phyloP scores from a whole-genome alignment of 2,329 filamentous ascomycete genomes.

The Didymella sp. region DNA sequence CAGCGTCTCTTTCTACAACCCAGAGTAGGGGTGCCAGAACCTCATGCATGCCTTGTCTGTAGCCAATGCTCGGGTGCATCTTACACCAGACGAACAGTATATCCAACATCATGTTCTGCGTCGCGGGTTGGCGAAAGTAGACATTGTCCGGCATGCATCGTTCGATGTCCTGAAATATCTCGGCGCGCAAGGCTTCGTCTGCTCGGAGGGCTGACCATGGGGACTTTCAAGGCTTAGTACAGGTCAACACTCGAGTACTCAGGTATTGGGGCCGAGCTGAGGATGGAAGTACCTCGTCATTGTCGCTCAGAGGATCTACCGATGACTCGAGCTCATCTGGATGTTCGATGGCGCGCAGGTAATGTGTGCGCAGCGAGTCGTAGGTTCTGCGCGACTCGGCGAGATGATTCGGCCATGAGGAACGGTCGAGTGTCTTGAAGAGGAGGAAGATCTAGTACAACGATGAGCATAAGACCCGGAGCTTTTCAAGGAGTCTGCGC shows the following conservation, averaged over 20 bases:
- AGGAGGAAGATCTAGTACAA: conserved; percentile 75
- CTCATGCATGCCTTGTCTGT: conserved; percentile 99
- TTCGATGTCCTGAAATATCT: conserved; percentile 94
- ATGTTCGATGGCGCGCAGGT: conserved; percentile 82
- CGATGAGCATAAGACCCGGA: too few relatives aligned
- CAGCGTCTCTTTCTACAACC: conserved; percentile 81
- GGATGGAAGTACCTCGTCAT: conserved; percentile 64
- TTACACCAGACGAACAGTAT: conserved; percentile 96
- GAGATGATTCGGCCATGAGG: conserved; percentile 73
- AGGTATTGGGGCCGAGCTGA: conserved; percentile 23
- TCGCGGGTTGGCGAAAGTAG: conserved; percentile 81
- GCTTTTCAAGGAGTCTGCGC: conserved; percentile 23
- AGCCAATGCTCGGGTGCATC: conserved; percentile 83
- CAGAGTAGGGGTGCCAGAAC: conserved; percentile 87
- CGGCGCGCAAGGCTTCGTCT: conserved; percentile 82
- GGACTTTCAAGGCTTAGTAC: conserved; percentile 69
- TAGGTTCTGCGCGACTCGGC: conserved; percentile 77
- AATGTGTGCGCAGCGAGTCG: conserved; percentile 71
- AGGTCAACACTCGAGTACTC: conserved; percentile 50
- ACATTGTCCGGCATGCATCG: conserved; percentile 87
- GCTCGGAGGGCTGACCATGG: conserved; percentile 87
- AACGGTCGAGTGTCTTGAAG: conserved; percentile 69
- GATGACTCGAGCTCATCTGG: conserved; percentile 79
- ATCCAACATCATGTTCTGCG: conserved; percentile 83
- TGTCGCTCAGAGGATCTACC: conserved; percentile 85